Conservation (phyloP, 2,329 filamentous ascomycete genomes). For the Pseudogymnoascus sp. region DNA sequence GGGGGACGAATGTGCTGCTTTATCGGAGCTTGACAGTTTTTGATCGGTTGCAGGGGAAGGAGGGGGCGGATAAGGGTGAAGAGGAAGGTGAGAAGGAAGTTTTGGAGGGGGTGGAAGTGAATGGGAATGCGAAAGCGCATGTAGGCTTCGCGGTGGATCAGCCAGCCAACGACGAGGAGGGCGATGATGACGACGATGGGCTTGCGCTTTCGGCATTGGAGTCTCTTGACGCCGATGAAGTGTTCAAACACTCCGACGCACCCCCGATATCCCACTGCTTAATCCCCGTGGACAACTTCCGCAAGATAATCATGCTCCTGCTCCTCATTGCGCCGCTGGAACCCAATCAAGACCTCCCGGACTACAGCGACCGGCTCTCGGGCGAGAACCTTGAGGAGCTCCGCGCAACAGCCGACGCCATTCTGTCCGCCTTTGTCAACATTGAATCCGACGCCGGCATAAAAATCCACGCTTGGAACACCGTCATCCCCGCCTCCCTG, state of each 20-base stretch:
- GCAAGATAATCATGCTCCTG: conserved; percentile 63
- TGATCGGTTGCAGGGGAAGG: conserved; percentile 43
- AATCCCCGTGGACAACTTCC: conserved; percentile 67
- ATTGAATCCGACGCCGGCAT: conserved; percentile 58
- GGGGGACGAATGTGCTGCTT: conserved; percentile 55
- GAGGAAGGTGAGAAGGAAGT: neutral
- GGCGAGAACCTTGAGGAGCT: conserved; percentile 52
- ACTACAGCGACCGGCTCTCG: conserved; percentile 49
- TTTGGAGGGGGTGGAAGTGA: conserved; percentile 30
- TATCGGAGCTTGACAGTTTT: conserved; percentile 68
- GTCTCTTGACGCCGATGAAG: conserved; percentile 57
- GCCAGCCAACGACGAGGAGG: conserved; percentile 34
- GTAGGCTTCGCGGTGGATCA: conserved; percentile 37
- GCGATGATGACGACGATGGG: conserved; percentile 49
- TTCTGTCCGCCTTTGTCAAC: conserved; percentile 59
- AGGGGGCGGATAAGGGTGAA: conserved; percentile 22
- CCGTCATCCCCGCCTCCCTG: conserved; percentile 51
- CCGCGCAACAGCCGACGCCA: conserved; percentile 53
- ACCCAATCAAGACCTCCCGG: conserved; percentile 57
- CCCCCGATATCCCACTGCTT: conserved; percentile 54
- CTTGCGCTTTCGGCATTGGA: conserved; percentile 64
- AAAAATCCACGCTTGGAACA: conserved; percentile 53
- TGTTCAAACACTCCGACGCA: conserved; percentile 46
- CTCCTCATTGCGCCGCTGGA: conserved; percentile 59
- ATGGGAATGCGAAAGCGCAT: conserved; percentile 19